A percentile compares a stretch with the other conserved stretches of the same genome.
These are phyloP conservation scores for Lentinula sp. DNA, from an alignment of 768 basidiomycete genomes.

Conservation along the genomic window DNA sequence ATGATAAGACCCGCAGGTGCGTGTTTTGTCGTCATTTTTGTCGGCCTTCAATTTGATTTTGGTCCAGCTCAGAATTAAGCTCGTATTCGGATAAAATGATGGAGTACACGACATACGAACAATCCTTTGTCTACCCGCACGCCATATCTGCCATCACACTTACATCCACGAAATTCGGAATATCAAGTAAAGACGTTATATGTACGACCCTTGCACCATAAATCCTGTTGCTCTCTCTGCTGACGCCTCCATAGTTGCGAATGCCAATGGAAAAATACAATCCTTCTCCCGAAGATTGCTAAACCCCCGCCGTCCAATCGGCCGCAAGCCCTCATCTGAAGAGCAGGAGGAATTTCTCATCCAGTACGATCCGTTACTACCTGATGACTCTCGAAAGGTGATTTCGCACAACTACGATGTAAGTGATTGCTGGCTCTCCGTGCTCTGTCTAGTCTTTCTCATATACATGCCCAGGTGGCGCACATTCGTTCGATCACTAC, in stretches of 20 bases:
- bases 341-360: constrained; percentile 85
- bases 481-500: constrained; percentile 67
- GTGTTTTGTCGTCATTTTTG: constrained; percentile 14
- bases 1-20: constrained; percentile 71
- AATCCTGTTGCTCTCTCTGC: neutral
- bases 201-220: constrained; percentile 31
- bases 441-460: neutral
- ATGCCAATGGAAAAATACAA: constrained; percentile 64
- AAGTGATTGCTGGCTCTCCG: neutral
- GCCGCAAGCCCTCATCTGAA: constrained; percentile 62
- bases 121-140: constrained; percentile 65
- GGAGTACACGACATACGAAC: constrained; percentile 54
- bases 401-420: constrained; percentile 26
- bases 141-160: constrained; percentile 64
- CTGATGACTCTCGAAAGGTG: constrained; percentile 56
- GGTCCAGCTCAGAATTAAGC: constrained; percentile 44
- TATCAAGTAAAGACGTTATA: constrained; percentile 81
- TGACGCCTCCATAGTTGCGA: constrained; percentile 55
- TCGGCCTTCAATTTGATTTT: neutral
- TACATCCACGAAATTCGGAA: constrained; percentile 85
- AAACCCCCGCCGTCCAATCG: constrained; percentile 78
- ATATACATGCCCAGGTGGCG: constrained; percentile 39
- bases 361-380: constrained; percentile 77
- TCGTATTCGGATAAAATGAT: constrained; percentile 48
- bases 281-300: constrained; percentile 67